phyloP scores from a whole-genome alignment of 2,329 filamentous ascomycete species.

The Cladosporium sp. region DNA sequence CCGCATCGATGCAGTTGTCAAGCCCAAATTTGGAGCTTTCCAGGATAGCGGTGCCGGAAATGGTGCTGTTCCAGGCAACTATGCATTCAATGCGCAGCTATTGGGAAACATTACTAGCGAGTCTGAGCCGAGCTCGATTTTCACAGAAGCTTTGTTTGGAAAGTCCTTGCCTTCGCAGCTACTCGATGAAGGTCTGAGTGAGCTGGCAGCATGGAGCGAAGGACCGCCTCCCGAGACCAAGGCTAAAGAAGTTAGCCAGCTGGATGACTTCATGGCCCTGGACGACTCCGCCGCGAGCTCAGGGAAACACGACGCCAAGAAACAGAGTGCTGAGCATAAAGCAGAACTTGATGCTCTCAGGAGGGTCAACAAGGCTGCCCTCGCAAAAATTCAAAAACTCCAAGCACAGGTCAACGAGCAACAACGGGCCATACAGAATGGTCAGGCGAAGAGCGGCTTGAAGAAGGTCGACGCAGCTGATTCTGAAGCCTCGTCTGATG shows the following conservation, averaged over 20 bases:
- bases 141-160: slow-evolving; percentile 47
- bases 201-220: slow-evolving; percentile 42
- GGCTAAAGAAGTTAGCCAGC: slow-evolving; percentile 20
- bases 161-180: slow-evolving; percentile 44
- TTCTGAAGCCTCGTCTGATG: slow-evolving; percentile 1
- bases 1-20: slow-evolving; percentile 66
- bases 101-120: slow-evolving; percentile 36
- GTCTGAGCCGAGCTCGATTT: slow-evolving; percentile 31
- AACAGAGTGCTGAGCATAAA: slow-evolving; percentile 36
- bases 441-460: slow-evolving; percentile 5
- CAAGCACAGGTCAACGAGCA: slow-evolving; percentile 43
- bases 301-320: slow-evolving; percentile 25
- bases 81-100: slow-evolving; percentile 68
- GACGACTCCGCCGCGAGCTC: slow-evolving; percentile 27
- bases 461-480: slow-evolving; percentile 22
- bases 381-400: slow-evolving; percentile 48
- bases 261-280: slow-evolving; percentile 44
- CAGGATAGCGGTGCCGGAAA: slow-evolving; percentile 31
- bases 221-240: slow-evolving; percentile 27
- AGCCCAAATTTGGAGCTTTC: slow-evolving; percentile 71
- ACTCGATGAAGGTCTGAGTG: slow-evolving; percentile 39
- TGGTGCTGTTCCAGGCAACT: slow-evolving; percentile 55
- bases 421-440: slow-evolving; percentile 19
- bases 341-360: slow-evolving; percentile 48
- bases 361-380: slow-evolving; percentile 48